Conservation (phyloP, 129 eudicot species). For the Escallonia herrerae region DNA sequence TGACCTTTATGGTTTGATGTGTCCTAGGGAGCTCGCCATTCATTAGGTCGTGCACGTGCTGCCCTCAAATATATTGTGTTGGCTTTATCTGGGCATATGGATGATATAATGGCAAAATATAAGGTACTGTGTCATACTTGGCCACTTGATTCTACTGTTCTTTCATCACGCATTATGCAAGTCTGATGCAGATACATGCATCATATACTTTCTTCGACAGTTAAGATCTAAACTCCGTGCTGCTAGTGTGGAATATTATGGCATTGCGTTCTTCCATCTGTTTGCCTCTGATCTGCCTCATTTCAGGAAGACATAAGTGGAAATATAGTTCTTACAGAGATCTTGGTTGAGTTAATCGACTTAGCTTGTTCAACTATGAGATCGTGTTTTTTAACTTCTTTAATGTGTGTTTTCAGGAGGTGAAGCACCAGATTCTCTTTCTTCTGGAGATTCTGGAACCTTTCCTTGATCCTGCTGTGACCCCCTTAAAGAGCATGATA, state of each 20-base stretch:
- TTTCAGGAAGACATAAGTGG: too few species aligned
- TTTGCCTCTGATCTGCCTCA: too few species aligned
- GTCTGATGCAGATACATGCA: background rate
- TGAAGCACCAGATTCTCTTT: conserved; percentile 78
- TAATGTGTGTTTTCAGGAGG: conserved; percentile 46
- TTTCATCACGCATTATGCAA: background rate
- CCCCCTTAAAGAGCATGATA: conserved; percentile 57
- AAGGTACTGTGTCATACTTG: conserved; percentile 45
- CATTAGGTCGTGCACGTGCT: conserved; percentile 68
- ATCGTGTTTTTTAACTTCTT: conserved; percentile 8
- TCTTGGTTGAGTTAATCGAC: background rate
- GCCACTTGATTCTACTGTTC: background rate
- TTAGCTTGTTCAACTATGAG: conserved; percentile 4
- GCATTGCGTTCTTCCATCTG: too few species aligned
- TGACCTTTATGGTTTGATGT: conserved; percentile 6
- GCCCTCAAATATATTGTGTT: conserved; percentile 80
- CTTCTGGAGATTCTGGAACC: conserved; percentile 88
- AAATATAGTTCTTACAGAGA: too few species aligned
- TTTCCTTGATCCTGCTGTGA: conserved; percentile 79
- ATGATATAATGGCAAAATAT: conserved; percentile 73
- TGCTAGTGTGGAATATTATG: too few species aligned
- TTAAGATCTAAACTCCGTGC: too few species aligned
- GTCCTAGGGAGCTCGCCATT: conserved; percentile 50
- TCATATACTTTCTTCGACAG: background rate
- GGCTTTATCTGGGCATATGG: conserved; percentile 91